phyloP scores from a whole-genome alignment of 2,329 filamentous ascomycete species.

The Colletotrichum liaoningense region DNA sequence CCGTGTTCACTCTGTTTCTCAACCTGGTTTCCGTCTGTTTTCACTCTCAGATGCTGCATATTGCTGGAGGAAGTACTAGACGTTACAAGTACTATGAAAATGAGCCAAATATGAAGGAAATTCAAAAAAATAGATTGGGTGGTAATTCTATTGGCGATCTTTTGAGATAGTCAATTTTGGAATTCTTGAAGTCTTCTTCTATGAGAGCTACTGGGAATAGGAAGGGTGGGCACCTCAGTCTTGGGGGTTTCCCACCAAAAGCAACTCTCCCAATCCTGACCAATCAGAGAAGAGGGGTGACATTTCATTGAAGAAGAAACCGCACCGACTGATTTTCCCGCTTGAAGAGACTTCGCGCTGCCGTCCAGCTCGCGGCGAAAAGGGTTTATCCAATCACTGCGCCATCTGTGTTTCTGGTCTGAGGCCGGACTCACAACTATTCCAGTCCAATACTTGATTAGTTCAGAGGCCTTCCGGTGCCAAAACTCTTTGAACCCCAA shows the following conservation, averaged over 20 bases:
- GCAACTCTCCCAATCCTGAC: background rate
- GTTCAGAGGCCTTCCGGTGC: background rate
- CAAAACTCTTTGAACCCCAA: background rate
- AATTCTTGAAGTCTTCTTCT: background rate
- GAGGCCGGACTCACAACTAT: background rate
- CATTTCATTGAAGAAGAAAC: slow-evolving; percentile 16
- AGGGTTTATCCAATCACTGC: background rate
- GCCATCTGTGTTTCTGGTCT: background rate
- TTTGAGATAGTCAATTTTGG: background rate
- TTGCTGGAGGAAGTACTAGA: background rate
- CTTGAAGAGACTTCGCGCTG: background rate
- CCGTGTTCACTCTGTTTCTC: background rate
- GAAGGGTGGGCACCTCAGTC: background rate
- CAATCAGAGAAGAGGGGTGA: slow-evolving; percentile 32
- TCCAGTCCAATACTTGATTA: background rate
- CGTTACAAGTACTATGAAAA: background rate
- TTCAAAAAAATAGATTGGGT: background rate
- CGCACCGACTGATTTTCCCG: background rate
- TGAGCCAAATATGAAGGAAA: background rate
- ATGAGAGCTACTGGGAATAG: background rate
- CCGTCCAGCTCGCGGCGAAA: background rate
- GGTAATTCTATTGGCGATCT: too few relatives aligned
- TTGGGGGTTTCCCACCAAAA: background rate
- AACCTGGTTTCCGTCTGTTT: background rate
- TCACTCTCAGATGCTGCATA: too few relatives aligned